A percentile compares a stretch with the other conserved stretches of the same genome.
Conservation (phyloP, 129 eudicot species). For the Artemisia annua region DNA sequence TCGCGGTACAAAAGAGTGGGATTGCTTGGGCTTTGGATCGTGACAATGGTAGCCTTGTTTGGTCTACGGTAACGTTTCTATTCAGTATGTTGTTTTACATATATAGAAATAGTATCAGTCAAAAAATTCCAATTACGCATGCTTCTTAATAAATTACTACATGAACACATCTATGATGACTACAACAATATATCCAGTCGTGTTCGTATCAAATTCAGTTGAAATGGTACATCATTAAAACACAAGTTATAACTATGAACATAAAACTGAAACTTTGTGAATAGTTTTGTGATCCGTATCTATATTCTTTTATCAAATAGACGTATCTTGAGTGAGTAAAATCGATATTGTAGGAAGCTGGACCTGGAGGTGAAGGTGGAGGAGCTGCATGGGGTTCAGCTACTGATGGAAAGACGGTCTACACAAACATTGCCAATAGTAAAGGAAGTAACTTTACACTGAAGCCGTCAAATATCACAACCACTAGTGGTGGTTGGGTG, state of each 20-base stretch:
- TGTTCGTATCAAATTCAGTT: no score
- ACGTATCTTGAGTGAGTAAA: not conserved
- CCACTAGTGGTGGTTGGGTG: conserved; percentile 74
- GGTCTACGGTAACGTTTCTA: conserved; percentile 52
- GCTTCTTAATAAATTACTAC: not conserved
- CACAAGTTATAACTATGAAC: not conserved
- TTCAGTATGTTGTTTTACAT: not conserved
- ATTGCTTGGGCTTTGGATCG: conserved; percentile 84
- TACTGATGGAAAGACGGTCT: conserved; percentile 53
- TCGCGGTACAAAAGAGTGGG: conserved; percentile 79
- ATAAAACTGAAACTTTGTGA: no score
- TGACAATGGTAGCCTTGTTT: conserved; percentile 56
- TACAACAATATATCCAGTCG: not conserved
- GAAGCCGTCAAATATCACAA: conserved; percentile 49
- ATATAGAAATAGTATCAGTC: not conserved
- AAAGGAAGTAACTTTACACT: conserved; percentile 38
- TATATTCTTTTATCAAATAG: no score
- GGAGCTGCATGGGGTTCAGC: conserved; percentile 83
- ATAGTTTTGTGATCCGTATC: no score
- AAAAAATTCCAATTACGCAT: not conserved
- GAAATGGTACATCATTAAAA: no score
- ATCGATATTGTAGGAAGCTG: conserved; percentile 47
- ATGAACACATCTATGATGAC: not conserved
- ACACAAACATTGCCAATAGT: conserved; percentile 67
- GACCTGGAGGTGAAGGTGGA: conserved; percentile 64